Base-by-base conservation (phyloP, 2,329 filamentous ascomycete species). In the Aspergillus neoniger region DNA sequence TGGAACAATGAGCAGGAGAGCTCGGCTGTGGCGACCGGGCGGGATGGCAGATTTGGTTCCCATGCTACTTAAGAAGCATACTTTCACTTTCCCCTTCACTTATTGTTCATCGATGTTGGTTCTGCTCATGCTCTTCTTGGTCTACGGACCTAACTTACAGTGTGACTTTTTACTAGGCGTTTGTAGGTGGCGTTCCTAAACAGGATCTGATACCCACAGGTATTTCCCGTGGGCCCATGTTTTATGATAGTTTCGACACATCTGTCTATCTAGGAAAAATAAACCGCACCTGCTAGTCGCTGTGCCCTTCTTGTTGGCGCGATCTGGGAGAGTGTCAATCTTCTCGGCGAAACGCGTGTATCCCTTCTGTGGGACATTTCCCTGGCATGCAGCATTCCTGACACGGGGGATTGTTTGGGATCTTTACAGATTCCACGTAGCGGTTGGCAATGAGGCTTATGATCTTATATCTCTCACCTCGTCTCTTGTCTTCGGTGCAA, bases 1-100 rank as follows among this genome's bases (percentile, higher is more conserved):
- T 99, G 95, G 95, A 97, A 98, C 76, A 89, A 87, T 63, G 88
- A 90, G 49, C 80, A 85, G 62, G 81, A 85, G 7, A 82, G 80
- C 61, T 83, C 85, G 49, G 85, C 83, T 61, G 84, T 82, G 17
- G 74, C 80, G 23, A 80, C 80, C 2, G 80, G 79, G 48, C 86
- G 88, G 61, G 86, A 89, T 64, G 83, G 88, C 52, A 67, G 72
- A 59, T 72, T 74, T 59, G 71, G 75, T 47, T 59, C 67, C 8
- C 65, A 64, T 58, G 64, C 64, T 38, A 60, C 62, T 51, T 73
- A 51, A 63, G 28, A 17, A n/a, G 28, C 3, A 36, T 36, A 47
- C 36, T 7, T 44, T 36, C 10, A 14, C 12, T 23, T 12, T 21
- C 17, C 41, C 28, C 25, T 25, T 43, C 5, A 4, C 38, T 17